Evolutionary conservation across 2,329 filamentous ascomycete species (phyloP).

Genomic region (Pestalotiopsis sp.): DNA sequence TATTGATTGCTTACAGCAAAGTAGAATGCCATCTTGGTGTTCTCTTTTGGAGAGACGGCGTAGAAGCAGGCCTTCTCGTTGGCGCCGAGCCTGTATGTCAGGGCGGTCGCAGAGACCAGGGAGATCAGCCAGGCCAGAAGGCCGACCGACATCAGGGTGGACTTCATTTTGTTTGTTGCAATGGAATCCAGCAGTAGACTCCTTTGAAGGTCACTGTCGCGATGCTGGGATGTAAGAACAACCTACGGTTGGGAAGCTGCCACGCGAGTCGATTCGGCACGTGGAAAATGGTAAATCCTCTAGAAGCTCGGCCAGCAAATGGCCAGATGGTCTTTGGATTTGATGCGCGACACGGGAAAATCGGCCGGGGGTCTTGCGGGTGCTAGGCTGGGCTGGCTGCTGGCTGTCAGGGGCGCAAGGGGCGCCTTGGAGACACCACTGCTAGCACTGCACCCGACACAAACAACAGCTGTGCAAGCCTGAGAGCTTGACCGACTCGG

Average conservation of each 20-base stretch:
- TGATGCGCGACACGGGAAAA: not conserved
- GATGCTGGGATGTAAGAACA: not conserved
- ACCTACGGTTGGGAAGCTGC: slow-evolving; percentile 5
- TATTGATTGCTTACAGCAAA: slow-evolving; percentile 73
- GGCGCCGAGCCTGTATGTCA: slow-evolving; percentile 89
- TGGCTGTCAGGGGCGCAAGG: not conserved
- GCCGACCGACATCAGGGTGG: slow-evolving; percentile 63
- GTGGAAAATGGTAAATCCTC: slow-evolving; percentile 18
- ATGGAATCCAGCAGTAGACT: slow-evolving; percentile 19
- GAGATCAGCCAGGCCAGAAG: slow-evolving; percentile 73
- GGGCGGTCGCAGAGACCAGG: slow-evolving; percentile 79
- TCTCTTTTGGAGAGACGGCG: slow-evolving; percentile 73
- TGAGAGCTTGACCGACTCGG: not conserved
- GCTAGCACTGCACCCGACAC: not conserved
- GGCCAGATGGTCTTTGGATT: not conserved
- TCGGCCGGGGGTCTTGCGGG: not conserved
- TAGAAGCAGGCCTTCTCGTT: slow-evolving; percentile 98
- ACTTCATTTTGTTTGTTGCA: slow-evolving; percentile 60
- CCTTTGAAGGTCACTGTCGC: slow-evolving; percentile 23
- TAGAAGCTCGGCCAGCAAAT: not conserved
- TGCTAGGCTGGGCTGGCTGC: no score
- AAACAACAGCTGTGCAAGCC: not conserved
- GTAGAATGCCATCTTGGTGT: slow-evolving; percentile 95
- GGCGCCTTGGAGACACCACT: not conserved
- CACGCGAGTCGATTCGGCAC: slow-evolving; percentile 16